A percentile compares a stretch with the other conserved stretches of the same genome.
phyloP scores from a whole-genome alignment of 805 yeast species.

The Lipomyces spencermartinsiae region DNA sequence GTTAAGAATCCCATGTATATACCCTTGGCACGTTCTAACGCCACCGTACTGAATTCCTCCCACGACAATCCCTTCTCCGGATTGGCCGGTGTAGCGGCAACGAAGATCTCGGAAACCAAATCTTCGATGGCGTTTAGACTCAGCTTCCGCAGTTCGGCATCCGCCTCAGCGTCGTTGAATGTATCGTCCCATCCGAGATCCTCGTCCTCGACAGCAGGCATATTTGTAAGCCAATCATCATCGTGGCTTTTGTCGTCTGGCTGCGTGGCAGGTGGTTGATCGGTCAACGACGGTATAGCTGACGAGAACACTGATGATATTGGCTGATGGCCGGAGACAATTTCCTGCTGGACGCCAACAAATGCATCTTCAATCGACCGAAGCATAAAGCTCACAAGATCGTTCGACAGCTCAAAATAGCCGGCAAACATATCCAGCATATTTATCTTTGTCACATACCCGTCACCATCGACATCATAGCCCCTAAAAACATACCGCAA shows the following conservation, averaged over 20 bases:
- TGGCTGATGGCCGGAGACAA: slow-evolving; percentile 21
- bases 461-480: slow-evolving; percentile 33
- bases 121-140: slow-evolving; percentile 30
- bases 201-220: neutral
- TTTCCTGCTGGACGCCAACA: slow-evolving; percentile 20
- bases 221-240: slow-evolving; percentile 14
- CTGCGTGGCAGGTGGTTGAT: slow-evolving; percentile 10
- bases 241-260: slow-evolving; percentile 17
- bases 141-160: slow-evolving; percentile 28
- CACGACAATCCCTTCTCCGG: slow-evolving; percentile 24
- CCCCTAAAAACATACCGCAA: slow-evolving; percentile 26
- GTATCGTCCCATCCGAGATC: slow-evolving; percentile 7
- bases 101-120: slow-evolving; percentile 31
- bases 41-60: slow-evolving; percentile 32
- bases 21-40: slow-evolving; percentile 20
- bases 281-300: slow-evolving; percentile 20
- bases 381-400: slow-evolving; percentile 26
- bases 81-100: slow-evolving; percentile 26
- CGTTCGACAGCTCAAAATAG: slow-evolving; percentile 34
- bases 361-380: slow-evolving; percentile 27
- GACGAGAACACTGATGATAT: slow-evolving; percentile 28
- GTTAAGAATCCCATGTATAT: slow-evolving; percentile 27
- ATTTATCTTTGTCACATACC: slow-evolving; percentile 20
- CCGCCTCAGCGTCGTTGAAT: slow-evolving; percentile 29
- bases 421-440: slow-evolving; percentile 27